Conservation (phyloP, 1,284 basidiomycete genomes). For the Kalmanozyma brasiliensis region DNA sequence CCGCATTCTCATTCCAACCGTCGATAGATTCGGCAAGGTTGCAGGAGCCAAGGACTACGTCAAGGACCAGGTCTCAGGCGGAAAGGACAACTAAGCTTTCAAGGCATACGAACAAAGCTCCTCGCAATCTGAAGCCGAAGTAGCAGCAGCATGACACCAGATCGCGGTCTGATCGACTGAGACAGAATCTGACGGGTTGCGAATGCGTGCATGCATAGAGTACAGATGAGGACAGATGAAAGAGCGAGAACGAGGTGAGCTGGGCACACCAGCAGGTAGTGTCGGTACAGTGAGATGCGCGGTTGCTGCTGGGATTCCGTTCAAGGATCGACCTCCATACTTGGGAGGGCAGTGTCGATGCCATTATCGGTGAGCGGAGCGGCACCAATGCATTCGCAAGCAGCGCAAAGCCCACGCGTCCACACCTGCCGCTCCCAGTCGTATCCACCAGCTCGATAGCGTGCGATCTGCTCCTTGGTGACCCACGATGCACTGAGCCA, state of each 20-base stretch:
- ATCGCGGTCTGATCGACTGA: no score
- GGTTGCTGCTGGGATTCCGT: no score
- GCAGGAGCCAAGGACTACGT: conserved; percentile 39
- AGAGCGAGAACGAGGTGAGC: not conserved
- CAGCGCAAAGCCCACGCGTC: conserved; percentile 49
- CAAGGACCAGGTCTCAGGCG: conserved; percentile 18
- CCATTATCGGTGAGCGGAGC: conserved; percentile 19
- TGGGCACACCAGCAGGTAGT: no score
- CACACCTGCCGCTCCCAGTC: conserved; percentile 60
- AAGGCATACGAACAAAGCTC: not conserved
- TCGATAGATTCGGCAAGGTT: conserved; percentile 15
- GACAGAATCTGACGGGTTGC: not conserved
- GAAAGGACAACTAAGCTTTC: conserved; percentile 4
- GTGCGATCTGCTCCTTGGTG: conserved; percentile 32
- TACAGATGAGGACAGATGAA: not conserved
- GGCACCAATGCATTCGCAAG: conserved; percentile 51
- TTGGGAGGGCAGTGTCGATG: conserved; percentile 1
- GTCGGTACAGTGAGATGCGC: no score
- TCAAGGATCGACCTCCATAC: conserved; percentile 40
- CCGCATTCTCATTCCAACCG: no score
- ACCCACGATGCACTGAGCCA: conserved; percentile 54
- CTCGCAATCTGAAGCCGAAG: not conserved
- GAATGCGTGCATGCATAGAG: conserved; percentile 1
- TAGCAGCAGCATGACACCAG: not conserved
- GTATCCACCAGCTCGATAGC: conserved; percentile 61